A percentile compares a stretch with the other conserved stretches of the same genome.
Conservation (phyloP, 1,284 basidiomycete species). For the Mixia osmundae region DNA sequence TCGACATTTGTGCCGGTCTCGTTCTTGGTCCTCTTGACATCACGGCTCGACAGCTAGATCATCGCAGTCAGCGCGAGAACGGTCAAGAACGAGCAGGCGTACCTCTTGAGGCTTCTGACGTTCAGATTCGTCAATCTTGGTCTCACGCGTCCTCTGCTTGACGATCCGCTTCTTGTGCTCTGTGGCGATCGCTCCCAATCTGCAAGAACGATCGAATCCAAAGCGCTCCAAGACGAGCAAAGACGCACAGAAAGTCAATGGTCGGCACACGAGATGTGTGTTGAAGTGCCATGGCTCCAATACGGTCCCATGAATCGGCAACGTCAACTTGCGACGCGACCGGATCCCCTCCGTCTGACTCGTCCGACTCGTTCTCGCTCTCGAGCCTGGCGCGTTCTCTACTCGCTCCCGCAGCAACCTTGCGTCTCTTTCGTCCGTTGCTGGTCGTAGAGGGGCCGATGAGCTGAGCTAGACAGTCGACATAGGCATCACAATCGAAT, state of each 20-base stretch:
- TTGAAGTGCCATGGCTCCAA: constrained; percentile 44
- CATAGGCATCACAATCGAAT: constrained; percentile 63
- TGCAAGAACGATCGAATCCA: constrained; percentile 2
- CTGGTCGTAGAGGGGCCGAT: too few relatives aligned
- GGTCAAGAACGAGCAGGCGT: too few relatives aligned
- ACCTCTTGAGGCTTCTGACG: constrained; percentile 6
- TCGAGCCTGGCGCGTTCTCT: constrained; percentile 17
- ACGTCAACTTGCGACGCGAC: constrained; percentile 29
- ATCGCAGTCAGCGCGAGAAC: background rate
- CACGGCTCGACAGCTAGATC: constrained; percentile 1
- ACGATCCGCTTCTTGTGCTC: constrained; percentile 7
- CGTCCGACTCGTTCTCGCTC: background rate
- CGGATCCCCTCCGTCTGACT: constrained; percentile 13
- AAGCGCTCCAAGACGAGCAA: too few relatives aligned
- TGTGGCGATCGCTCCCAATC: constrained; percentile 8
- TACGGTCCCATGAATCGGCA: constrained; percentile 23
- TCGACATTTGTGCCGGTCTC: constrained; percentile 9
- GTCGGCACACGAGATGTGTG: constrained; percentile 47
- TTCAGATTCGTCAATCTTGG: constrained; percentile 8
- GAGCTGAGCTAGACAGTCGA: too few relatives aligned
- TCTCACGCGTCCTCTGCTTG: background rate
- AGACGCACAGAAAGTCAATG: constrained; percentile 49
- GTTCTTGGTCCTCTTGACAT: constrained; percentile 13
- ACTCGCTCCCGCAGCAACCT: constrained; percentile 37
- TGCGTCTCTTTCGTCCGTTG: constrained; percentile 41